Evolutionary conservation across 208 protist genomes (phyloP), one percentile per base, ranked within the genome.

Genomic region (Cochliopodium minus): DNA sequence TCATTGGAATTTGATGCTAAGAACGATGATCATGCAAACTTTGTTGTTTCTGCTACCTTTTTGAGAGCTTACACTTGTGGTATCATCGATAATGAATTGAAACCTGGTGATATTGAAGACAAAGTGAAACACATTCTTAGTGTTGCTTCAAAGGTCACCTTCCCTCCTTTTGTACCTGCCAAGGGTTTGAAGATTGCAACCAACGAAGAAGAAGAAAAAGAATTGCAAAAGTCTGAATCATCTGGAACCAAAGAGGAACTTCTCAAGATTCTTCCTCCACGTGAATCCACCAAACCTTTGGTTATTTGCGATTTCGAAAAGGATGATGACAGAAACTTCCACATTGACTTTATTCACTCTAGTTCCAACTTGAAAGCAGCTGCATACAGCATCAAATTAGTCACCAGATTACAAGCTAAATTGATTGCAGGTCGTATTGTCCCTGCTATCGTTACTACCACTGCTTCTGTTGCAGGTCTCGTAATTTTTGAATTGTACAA

Each of bases 361-460:
- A 46, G 51, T 10, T 47, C 32, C 33, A 79, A 73, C 49, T 38
- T 73, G 43, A 35, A 62, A 46, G 63, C 62, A 32, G 20, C 50
- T n/a, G 57, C 62, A 43, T 72, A 73, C 22, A 59, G 30, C 10
- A 38, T 71, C 13, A n/a, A 23, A 22, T 29, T 38, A 36, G 35
- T 20, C 36, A 10, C 59, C 40, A 22, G 11, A 15, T 29, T 64
- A 15, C 58, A 71, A 35, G 59, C 70, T 0, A 78, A 80, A 39
- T 22, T 67, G 17, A 78, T 79, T 47, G 73, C 75, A 30, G 75
- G 74, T 22, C 22, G 70, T 6, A 66, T 66, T 47, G 65, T 66
- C 46, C 62, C 62, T 22, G 62, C 75, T 1, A 76, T 80, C 20
- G 74, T 74, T 6, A 80, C 75, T 0, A 76, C 75, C 0, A 80